Evolutionary conservation across 805 yeast species (phyloP), one percentile per base, ranked within the genome.

Genomic region (Ogataea populi-albae): DNA sequence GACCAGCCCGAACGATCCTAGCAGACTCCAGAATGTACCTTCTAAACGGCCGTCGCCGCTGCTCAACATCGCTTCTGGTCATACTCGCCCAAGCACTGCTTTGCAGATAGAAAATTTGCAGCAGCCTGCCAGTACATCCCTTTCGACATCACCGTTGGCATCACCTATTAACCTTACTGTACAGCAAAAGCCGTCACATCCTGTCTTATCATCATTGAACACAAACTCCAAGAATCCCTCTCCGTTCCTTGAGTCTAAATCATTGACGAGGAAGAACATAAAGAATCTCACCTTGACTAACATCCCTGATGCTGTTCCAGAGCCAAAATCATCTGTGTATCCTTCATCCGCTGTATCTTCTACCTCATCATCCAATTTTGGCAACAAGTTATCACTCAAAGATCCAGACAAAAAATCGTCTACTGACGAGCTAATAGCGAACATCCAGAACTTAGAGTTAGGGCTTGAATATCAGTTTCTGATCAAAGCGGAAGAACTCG

Each of bases 401-500:
- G 55, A 61, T 46, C 54, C 63, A 19, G 60, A 64, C 29, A 38
- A 46, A 24, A 55, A 54, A 31, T 45, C 55, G 1, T 50, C 59
- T 10, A 52, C 65, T 2, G 62, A 59, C 46, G 61, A 65, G 46
- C 49, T 70, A 19, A 57, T 72, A 9, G 65, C 65, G 30, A 71
- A 64, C 38, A 62, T 75, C 35, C 70, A 71, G 30, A 70, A 68
- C 42, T 56, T 73, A 20, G 77, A 75, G 44, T 52, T 76, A 4
- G 77, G 81, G 1, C 64, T 76, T 28, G 80, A 75, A 48, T 73
- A 73, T 47, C 69, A 71, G 35, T 60, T 73, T 24, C 68, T 71
- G 34, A 66, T 79, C 30, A 69, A 69, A 35, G 71, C 72, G 26
- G 78, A 77, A 27, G 96, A 93, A 52, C 61, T 93, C 17, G 75